A percentile compares a stretch with the other conserved stretches of the same genome.
These are phyloP conservation scores for Naumovozyma baii DNA, from an alignment of 805 yeast species.

Conservation along the genomic window DNA sequence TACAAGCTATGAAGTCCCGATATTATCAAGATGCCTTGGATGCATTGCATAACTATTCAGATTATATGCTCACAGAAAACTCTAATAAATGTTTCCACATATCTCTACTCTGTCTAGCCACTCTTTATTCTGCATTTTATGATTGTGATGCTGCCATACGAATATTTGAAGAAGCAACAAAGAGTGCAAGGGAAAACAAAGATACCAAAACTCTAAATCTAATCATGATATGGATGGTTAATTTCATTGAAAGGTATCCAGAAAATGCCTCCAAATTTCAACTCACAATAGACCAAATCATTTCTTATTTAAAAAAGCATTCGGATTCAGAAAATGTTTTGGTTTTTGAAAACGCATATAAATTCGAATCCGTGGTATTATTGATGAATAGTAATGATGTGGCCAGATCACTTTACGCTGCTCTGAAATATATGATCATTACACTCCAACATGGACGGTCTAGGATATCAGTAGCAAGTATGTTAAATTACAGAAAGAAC, in stretches of 20 bases:
- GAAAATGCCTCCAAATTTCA: constrained; percentile 41
- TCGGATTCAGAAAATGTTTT: constrained; percentile 21
- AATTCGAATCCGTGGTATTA: constrained; percentile 50
- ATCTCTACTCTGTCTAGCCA: constrained; percentile 63
- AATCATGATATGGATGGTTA: constrained; percentile 63
- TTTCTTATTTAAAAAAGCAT: constrained; percentile 40
- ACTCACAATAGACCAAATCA: constrained; percentile 53
- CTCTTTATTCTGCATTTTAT: constrained; percentile 59
- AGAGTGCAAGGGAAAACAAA: constrained; percentile 77
- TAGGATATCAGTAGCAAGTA: not conserved
- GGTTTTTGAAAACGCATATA: constrained; percentile 47
- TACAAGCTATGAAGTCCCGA: constrained; percentile 9
- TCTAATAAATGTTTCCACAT: constrained; percentile 63
- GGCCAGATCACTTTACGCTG: constrained; percentile 41
- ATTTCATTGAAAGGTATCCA: constrained; percentile 62
- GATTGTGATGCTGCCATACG: constrained; percentile 59
- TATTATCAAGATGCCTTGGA: constrained; percentile 34
- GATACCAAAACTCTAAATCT: constrained; percentile 66
- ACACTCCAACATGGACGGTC: constrained; percentile 36
- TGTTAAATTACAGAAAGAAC: constrained; percentile 3
- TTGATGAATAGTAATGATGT: constrained; percentile 44
- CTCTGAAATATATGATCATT: constrained; percentile 46
- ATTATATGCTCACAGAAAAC: constrained; percentile 61
- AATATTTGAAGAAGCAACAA: constrained; percentile 78
- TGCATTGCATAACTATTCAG: constrained; percentile 53